Percentiles rank a stretch among this genome's conserved stretches.
phyloP scores from a whole-genome alignment of 208 protist species.

The Lotmaria passim region DNA sequence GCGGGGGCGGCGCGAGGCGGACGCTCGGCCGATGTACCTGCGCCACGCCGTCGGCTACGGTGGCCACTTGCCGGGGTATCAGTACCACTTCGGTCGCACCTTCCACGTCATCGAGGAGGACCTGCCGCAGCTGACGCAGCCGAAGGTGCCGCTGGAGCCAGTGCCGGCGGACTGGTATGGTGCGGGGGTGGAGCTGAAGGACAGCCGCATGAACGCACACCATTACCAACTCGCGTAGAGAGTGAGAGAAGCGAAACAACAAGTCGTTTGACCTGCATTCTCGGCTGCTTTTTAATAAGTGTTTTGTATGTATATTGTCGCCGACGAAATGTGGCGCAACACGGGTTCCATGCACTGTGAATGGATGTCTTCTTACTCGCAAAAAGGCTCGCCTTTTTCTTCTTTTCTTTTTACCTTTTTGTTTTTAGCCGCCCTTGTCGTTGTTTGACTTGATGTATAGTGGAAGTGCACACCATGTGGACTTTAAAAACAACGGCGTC shows the following conservation, averaged over 20 bases:
- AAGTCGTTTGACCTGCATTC: not conserved
- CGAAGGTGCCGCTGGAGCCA: slow-evolving; percentile 44
- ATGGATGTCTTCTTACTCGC: too few species aligned
- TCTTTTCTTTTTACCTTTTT: slow-evolving; percentile 17
- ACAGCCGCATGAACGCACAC: slow-evolving; percentile 71
- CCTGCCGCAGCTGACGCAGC: slow-evolving; percentile 70
- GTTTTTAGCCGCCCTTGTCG: not conserved
- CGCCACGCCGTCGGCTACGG: slow-evolving; percentile 75
- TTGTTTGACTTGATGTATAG: not conserved
- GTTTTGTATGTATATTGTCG: not conserved
- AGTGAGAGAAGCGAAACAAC: not conserved
- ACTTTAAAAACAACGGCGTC: too few species aligned
- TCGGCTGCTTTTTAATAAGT: too few species aligned
- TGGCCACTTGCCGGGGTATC: slow-evolving; percentile 81
- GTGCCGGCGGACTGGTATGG: slow-evolving; percentile 60
- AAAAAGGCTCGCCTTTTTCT: slow-evolving; percentile 6
- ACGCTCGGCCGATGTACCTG: slow-evolving; percentile 60
- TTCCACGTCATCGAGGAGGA: slow-evolving; percentile 91
- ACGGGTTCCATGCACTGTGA: too few species aligned
- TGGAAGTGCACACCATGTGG: too few species aligned
- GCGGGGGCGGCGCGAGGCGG: slow-evolving; percentile 58
- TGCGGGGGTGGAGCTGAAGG: slow-evolving; percentile 56
- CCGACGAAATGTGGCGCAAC: too few species aligned
- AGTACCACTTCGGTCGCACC: slow-evolving; percentile 82
- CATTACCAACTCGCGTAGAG: slow-evolving; percentile 73